Conservation (phyloP, 257 asterid species). For the Nicotiana undulata region DNA sequence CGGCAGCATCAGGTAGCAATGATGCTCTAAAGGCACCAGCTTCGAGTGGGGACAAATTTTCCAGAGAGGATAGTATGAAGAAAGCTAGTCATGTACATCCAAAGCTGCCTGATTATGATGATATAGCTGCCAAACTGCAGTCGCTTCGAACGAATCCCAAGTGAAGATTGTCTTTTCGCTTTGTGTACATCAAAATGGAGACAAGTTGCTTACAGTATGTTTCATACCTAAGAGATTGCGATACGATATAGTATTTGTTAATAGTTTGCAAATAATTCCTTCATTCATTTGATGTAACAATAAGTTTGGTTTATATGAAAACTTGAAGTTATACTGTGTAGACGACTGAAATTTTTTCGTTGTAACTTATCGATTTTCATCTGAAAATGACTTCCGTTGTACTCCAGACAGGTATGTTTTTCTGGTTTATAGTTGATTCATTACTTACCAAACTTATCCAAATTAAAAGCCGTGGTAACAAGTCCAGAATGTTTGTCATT, state of each 20-base stretch:
- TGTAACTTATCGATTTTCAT: background rate
- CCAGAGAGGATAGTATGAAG: constrained; percentile 33
- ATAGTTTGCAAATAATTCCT: background rate
- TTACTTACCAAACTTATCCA: background rate
- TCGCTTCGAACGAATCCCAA: constrained; percentile 40
- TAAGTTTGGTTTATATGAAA: background rate
- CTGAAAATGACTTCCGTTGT: background rate
- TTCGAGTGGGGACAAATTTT: constrained; percentile 15
- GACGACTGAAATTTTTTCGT: background rate
- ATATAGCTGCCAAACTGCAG: constrained; percentile 32
- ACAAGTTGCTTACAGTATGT: background rate
- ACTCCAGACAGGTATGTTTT: background rate
- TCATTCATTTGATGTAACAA: background rate
- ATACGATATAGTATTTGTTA: background rate
- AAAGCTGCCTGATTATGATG: constrained; percentile 81
- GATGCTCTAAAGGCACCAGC: constrained; percentile 24
- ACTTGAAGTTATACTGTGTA: background rate
- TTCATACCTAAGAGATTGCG: background rate
- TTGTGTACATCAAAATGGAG: background rate
- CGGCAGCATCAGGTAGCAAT: constrained; percentile 12
- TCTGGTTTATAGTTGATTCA: background rate
- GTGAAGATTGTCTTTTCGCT: constrained; percentile 4
- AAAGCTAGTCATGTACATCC: constrained; percentile 88
- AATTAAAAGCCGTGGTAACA: background rate
- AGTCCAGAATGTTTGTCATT: background rate